A percentile compares a stretch with the other conserved stretches of the same genome.
These are phyloP conservation scores for Lipomyces yarrowii DNA, from an alignment of 1,139 yeast genomes.

Conservation along the genomic window DNA sequence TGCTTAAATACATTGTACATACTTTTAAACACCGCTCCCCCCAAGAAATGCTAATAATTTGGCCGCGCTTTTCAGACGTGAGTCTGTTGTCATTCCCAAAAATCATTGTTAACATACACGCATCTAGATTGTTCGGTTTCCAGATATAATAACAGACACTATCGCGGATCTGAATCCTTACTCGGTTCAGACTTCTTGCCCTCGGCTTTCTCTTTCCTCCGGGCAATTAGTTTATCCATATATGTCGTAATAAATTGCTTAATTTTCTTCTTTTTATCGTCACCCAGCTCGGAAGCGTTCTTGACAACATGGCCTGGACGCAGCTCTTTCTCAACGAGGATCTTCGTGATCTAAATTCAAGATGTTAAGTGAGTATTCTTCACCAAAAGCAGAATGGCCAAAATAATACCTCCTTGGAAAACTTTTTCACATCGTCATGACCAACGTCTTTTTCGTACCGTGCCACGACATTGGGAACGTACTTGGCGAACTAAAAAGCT, in stretches of 20 bases:
- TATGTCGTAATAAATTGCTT: constrained; percentile 64
- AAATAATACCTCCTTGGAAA: constrained; percentile 61
- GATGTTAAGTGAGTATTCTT: constrained; percentile 58
- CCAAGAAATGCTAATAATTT: neutral
- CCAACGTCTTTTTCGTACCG: constrained; percentile 63
- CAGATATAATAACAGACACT: neutral
- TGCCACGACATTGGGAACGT: constrained; percentile 78
- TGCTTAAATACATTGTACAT: neutral
- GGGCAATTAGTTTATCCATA: constrained; percentile 70
- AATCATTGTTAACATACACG: neutral
- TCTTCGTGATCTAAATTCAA: constrained; percentile 39
- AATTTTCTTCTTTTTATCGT: constrained; percentile 67
- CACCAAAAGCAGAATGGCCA: neutral
- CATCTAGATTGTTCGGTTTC: neutral
- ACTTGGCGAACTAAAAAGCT: constrained; percentile 57
- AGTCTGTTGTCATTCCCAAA: neutral
- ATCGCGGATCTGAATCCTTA: neutral
- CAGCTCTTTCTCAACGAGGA: constrained; percentile 35
- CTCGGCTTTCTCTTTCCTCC: constrained; percentile 22
- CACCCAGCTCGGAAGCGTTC: constrained; percentile 54
- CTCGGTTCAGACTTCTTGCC: constrained; percentile 4
- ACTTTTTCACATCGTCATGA: constrained; percentile 69
- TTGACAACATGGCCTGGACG: constrained; percentile 35
- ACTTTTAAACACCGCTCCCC: neutral
- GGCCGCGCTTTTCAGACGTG: neutral